Conservation (phyloP, 495 filamentous ascomycete genomes). For the Xanthoparmelia taractica region DNA sequence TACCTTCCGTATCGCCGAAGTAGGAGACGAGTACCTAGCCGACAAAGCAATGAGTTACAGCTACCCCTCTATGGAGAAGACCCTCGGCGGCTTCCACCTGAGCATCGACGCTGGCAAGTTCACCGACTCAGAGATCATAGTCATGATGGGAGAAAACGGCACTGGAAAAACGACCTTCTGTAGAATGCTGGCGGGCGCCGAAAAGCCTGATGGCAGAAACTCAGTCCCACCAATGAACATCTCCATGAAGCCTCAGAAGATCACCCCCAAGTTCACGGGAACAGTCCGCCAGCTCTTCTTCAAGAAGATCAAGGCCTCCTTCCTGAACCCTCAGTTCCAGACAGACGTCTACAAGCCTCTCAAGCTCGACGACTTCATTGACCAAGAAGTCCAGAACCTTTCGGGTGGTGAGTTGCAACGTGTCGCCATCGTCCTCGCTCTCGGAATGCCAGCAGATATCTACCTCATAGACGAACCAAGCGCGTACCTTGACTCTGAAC, state of each 20-base stretch:
- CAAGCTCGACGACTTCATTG: conserved; percentile 96
- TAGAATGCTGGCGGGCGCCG: conserved; percentile 81
- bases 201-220: conserved; percentile 72
- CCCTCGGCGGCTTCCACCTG: conserved; percentile 81
- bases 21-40: conserved; percentile 79
- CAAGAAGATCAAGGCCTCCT: conserved; percentile 95
- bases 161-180: conserved; percentile 98
- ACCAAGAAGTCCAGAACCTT: conserved; percentile 97
- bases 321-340: conserved; percentile 95
- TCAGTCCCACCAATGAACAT: conserved; percentile 90
- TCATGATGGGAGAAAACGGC: conserved; percentile 99
- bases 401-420: conserved; percentile 98
- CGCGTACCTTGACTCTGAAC: conserved; percentile 94
- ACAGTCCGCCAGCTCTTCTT: conserved; percentile 93
- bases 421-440: conserved; percentile 92
- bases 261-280: conserved; percentile 93
- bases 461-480: conserved; percentile 96
- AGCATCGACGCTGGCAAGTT: conserved; percentile 74
- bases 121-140: conserved; percentile 95
- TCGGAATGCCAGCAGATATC: conserved; percentile 94
- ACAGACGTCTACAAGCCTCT: conserved; percentile 99
- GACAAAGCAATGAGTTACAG: conserved; percentile 78
- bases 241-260: conserved; percentile 99
- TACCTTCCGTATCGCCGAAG: conserved; percentile 91
- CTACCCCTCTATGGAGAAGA: conserved; percentile 91